Evolutionary conservation across 208 protist species (phyloP).

Genomic region (Endotrypanum monterogeii): DNA sequence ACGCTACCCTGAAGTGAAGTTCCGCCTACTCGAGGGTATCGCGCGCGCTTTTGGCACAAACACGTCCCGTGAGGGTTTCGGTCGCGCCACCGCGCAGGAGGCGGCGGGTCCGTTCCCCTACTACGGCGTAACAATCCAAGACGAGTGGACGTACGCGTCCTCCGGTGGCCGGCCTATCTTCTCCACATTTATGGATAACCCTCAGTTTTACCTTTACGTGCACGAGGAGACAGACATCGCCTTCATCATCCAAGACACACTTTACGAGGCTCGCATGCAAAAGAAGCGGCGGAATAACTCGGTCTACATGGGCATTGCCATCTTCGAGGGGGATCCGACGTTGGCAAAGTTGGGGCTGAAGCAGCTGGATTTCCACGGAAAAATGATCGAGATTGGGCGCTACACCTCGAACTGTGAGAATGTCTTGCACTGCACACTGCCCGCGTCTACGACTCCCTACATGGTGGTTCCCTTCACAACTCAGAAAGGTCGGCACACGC

Average conservation of each 20-base stretch:
- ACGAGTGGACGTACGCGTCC: slow-evolving; percentile 75
- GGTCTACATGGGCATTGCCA: slow-evolving; percentile 90
- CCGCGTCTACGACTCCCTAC: slow-evolving; percentile 78
- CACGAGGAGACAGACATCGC: slow-evolving; percentile 67
- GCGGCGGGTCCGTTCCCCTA: slow-evolving; percentile 76
- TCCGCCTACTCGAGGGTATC: slow-evolving; percentile 86
- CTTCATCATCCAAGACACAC: slow-evolving; percentile 88
- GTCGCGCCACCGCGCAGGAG: slow-evolving; percentile 82
- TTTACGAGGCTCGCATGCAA: slow-evolving; percentile 86
- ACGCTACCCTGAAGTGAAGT: slow-evolving; percentile 85
- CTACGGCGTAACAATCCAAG: slow-evolving; percentile 85
- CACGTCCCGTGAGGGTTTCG: slow-evolving; percentile 80
- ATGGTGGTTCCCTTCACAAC: slow-evolving; percentile 91
- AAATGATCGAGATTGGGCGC: slow-evolving; percentile 85
- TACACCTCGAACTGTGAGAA: slow-evolving; percentile 94
- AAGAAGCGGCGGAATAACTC: slow-evolving; percentile 89
- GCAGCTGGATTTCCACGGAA: slow-evolving; percentile 90
- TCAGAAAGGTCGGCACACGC: slow-evolving; percentile 77
- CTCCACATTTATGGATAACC: slow-evolving; percentile 93
- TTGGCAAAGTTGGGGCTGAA: slow-evolving; percentile 79
- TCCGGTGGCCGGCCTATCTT: slow-evolving; percentile 87
- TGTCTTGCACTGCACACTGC: slow-evolving; percentile 82
- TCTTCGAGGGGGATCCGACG: slow-evolving; percentile 84
- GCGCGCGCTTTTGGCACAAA: slow-evolving; percentile 87
- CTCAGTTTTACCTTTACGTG: slow-evolving; percentile 88